Conservation (phyloP, 2,329 filamentous ascomycete species). For the Achaetomium macrosporum region DNA sequence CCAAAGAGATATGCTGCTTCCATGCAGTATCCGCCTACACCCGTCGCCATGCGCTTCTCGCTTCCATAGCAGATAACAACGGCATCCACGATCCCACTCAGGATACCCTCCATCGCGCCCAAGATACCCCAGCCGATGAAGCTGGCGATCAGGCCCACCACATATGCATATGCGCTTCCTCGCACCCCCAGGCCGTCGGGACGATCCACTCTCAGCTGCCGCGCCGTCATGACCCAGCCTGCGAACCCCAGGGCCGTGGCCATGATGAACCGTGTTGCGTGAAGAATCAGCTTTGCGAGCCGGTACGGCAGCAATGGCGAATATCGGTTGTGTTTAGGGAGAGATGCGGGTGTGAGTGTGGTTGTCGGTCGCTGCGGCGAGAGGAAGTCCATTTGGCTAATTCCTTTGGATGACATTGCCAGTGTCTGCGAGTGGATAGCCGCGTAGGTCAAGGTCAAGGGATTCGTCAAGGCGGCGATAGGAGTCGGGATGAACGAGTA, state of each 20-base stretch:
- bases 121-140: conserved; percentile 94
- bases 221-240: conserved; percentile 92
- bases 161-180: conserved; percentile 89
- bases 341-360: conserved; percentile 55
- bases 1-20: conserved; percentile 88
- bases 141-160: conserved; percentile 85
- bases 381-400: conserved; percentile 78
- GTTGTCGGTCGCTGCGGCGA: conserved; percentile 68
- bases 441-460: conserved; percentile 84
- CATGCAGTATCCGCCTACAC: conserved; percentile 74
- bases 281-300: conserved; percentile 83
- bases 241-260: conserved; percentile 84
- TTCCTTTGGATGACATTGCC: conserved; percentile 66
- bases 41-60: conserved; percentile 65
- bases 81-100: conserved; percentile 82
- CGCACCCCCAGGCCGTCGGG: conserved; percentile 50
- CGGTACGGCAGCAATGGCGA: conserved; percentile 71
- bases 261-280: conserved; percentile 88
- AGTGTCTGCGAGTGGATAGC: conserved; percentile 89
- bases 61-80: conserved; percentile 92
- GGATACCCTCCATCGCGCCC: conserved; percentile 81
- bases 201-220: conserved; percentile 60
- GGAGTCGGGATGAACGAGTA: conserved; percentile 76
- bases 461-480: conserved; percentile 80
- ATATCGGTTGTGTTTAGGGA: conserved; percentile 27